phyloP scores from a whole-genome alignment of 805 yeast genomes.

The Hanseniaspora lachancei region DNA sequence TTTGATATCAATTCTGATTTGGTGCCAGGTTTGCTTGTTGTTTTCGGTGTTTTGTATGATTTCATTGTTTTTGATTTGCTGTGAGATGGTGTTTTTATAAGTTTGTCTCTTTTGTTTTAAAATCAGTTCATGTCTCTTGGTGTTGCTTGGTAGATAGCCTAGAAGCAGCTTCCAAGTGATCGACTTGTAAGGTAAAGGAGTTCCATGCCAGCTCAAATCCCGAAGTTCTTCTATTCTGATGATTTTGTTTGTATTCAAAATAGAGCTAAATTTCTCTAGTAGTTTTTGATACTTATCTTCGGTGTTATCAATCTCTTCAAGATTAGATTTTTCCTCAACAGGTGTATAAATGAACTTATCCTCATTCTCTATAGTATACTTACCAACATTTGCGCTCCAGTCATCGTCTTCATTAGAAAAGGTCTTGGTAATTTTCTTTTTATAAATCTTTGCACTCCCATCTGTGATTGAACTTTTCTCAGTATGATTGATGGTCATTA shows the following conservation, averaged over 20 bases:
- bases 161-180: conserved; percentile 77
- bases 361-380: conserved; percentile 12
- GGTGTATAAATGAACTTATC: conserved; percentile 1
- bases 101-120: conserved; percentile 73
- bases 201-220: conserved; percentile 85
- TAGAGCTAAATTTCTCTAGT: conserved; percentile 48
- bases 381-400: conserved; percentile 9
- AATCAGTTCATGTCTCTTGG: conserved; percentile 56
- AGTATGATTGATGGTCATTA: conserved; percentile 5
- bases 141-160: conserved; percentile 82
- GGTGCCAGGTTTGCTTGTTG: conserved; percentile 84
- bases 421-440: background rate
- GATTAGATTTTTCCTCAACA: background rate
- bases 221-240: conserved; percentile 60
- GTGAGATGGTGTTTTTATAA: conserved; percentile 53
- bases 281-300: conserved; percentile 23
- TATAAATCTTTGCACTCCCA: background rate
- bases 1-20: conserved; percentile 86
- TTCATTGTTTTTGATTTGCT: conserved; percentile 22
- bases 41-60: conserved; percentile 39
- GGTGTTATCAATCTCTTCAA: background rate
- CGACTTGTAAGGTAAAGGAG: conserved; percentile 70
- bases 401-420: conserved; percentile 7
- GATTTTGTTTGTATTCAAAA: conserved; percentile 38
- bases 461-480: background rate